Conservation (phyloP, 805 yeast genomes). For the Candida nonsorbophila region DNA sequence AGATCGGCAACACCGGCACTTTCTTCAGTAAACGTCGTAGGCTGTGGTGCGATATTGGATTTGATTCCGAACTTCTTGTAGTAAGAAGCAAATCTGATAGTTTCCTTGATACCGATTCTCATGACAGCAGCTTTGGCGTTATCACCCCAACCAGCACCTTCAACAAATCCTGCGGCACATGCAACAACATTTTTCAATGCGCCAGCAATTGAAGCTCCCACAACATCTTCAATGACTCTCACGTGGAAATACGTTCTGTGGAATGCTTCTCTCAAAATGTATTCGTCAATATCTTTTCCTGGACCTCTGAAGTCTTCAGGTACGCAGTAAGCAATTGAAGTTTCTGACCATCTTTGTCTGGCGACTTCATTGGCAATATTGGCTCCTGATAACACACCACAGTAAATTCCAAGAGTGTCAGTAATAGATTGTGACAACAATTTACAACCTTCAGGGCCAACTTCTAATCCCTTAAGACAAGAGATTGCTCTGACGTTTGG, state of each 20-base stretch:
- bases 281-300: conserved; percentile 69
- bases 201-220: conserved; percentile 95
- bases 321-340: conserved; percentile 84
- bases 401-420: conserved; percentile 75
- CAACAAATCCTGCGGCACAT: conserved; percentile 93
- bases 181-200: conserved; percentile 97
- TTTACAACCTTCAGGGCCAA: conserved; percentile 78
- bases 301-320: conserved; percentile 66
- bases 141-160: conserved; percentile 98
- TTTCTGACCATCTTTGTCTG: conserved; percentile 91
- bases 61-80: conserved; percentile 53
- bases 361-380: conserved; percentile 98
- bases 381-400: conserved; percentile 97
- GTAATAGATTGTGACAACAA: conserved; percentile 75
- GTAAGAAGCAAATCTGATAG: conserved; percentile 68
- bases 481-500: conserved; percentile 82
- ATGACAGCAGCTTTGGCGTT: conserved; percentile 97
- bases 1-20: conserved; percentile 97
- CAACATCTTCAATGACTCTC: conserved; percentile 84
- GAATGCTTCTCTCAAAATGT: conserved; percentile 73
- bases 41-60: conserved; percentile 52
- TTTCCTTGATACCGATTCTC: conserved; percentile 92
- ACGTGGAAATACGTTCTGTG: conserved; percentile 99
- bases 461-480: conserved; percentile 93
- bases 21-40: conserved; percentile 85